phyloP scores from a whole-genome alignment of 257 asterid genomes.

The Handroanthus guayacan region DNA sequence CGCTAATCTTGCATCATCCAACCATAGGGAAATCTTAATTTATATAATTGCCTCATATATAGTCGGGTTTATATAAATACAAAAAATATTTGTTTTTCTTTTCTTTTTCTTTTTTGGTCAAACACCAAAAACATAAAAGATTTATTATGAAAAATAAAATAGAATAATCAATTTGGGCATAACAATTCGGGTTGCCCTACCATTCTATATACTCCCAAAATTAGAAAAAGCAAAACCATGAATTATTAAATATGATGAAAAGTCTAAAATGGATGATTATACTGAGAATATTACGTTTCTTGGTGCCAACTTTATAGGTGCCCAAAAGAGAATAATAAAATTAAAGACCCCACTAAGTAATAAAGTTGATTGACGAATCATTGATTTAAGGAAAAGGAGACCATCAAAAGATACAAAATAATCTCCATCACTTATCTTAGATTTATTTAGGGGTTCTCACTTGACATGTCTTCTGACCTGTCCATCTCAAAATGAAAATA shows the following conservation, averaged over 20 bases:
- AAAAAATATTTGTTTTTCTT: too few species aligned
- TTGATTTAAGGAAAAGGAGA: conserved; percentile 5
- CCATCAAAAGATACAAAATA: conserved; percentile 19
- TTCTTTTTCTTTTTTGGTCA: background rate
- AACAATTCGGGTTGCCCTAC: background rate
- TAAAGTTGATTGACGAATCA: conserved; percentile 19
- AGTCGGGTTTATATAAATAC: background rate
- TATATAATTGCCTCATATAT: too few species aligned
- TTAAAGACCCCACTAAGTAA: conserved; percentile 17
- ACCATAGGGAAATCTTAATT: too few species aligned
- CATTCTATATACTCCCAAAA: background rate
- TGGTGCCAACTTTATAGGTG: background rate
- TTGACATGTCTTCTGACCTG: conserved; percentile 28
- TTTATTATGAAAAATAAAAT: background rate
- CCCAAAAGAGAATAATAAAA: background rate
- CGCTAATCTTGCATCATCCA: too few species aligned
- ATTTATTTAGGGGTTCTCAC: background rate
- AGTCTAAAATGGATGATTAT: background rate
- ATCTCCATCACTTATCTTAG: background rate
- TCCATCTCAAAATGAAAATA: conserved; percentile 22
- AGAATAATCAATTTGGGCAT: background rate
- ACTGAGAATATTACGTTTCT: background rate
- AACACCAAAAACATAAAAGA: background rate
- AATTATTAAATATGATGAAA: background rate
- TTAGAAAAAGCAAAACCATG: background rate